Base-by-base conservation (phyloP, 1,139 yeast species). In the Geotrichum citri-aurantii region DNA sequence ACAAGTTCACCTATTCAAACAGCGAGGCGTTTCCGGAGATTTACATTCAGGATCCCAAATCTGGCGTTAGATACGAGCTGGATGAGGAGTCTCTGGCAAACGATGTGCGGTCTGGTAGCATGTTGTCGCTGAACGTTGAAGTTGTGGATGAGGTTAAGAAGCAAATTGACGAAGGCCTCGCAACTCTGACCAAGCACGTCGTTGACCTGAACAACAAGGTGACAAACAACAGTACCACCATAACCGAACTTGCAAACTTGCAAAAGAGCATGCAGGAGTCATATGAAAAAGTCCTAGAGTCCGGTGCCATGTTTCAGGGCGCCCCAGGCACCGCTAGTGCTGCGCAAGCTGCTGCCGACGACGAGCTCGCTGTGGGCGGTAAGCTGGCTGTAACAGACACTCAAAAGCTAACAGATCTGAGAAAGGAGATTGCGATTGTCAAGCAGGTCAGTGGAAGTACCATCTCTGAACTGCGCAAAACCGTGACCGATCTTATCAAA, bases 1-100 rank as follows among this genome's bases (percentile, higher is more conserved):
- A 92, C 67, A 88, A 84, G 67, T 92, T 91, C 74, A 90, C 95
- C 1, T 89, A 86, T 68, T 61, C 66, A 5, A 72, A 70, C 1
- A 86, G 89, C 0, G 75, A 82, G 1, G 78, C 83, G 1, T 90
- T 90, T 65, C 97, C 99, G 0, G 88, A 84, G n/a, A 82, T 93
- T 40, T 88, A 88, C 66, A 78, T 91, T 7, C 84, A 80, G 64
- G 96, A 89, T 63, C 80, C 82, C 0, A 71, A 73, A 1, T 77
- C 80, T 29, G 81, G 81, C 0, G 79, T 90, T 0, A 78, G 86
- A 0, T 92, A 89, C 68, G 97, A 92, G 70, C 74, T 93, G 26
- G 98, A 92, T 63, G 95, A 91, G 56, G 78, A 77, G 40, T 73
- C 79, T 40, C 70, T 90, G 27, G 74, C 71, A 0, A 48, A 50